Base-by-base conservation (phyloP, 192 early-diverging fungal genomes). In the Coemansia sp. region DNA sequence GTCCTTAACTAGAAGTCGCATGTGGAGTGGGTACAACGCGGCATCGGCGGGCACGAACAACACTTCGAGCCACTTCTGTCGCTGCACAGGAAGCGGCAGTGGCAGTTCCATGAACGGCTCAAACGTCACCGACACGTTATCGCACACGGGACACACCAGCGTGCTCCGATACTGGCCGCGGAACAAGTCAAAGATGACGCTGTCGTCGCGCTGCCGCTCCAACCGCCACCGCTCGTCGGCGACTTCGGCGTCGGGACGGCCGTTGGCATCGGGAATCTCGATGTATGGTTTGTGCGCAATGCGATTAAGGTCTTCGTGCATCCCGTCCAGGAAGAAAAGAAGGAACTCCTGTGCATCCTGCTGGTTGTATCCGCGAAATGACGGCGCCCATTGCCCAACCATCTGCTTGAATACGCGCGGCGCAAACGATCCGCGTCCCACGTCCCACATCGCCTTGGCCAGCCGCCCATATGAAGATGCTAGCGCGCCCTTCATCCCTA, bases 271-370 rank as follows among this genome's bases (percentile, higher is more conserved):
- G n/a, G 91, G 90, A 8, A 85, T 72, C 63, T 94, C 90, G 26
- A 92, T 84, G 72, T 92, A 95, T 1, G 90, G 91, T 55, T 93
- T 94, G 51, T 89, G 85, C 51, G 79, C 51, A 43, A 95, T 91
- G 13, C 92, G 84, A 71, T 95, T 94, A 48, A 95, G 77, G 46
- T 95, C 94, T 68, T 95, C 94, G 69, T 95, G 94, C 52, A 95
- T 71, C 0, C 93, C 92, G 70, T 95, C 94, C 18, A 95, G 78
- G 39, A 95, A 74, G 47, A 89, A 94, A 15, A 85, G 87, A 46
- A 94, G 74, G 11, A 95, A 86, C 81, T 95, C 94, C 66, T 92
- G 93, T 36, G 93, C 92, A 73, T 95, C 91, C 65, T 92, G 91
- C 71, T 94, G 93, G 55, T 87, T 84, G 72, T 92, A 94, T 8